A percentile compares a stretch with the other conserved stretches of the same genome.
These are phyloP conservation scores for Oemleria cerasiformis DNA, from an alignment of 306 rosid species.

Conservation along the genomic window DNA sequence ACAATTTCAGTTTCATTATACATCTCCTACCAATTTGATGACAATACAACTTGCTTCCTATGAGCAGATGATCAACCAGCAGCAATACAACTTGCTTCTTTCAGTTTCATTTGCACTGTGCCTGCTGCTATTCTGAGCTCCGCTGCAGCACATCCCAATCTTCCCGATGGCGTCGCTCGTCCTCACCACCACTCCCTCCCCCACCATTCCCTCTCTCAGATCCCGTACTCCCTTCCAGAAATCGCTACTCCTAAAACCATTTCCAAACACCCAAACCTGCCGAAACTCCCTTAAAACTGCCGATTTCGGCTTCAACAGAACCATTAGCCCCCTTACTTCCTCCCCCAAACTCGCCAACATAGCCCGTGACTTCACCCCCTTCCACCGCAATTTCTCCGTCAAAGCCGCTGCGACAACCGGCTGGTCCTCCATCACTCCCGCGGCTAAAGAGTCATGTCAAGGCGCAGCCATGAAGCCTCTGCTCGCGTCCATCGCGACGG, in stretches of 20 bases:
- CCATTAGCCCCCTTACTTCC: conserved; percentile 19
- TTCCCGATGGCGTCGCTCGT: conserved; percentile 66
- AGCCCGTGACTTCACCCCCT: neutral
- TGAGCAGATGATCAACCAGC: too few relatives aligned
- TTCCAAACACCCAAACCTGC: conserved; percentile 15
- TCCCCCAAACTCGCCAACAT: conserved; percentile 18
- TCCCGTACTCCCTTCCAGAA: conserved; percentile 34
- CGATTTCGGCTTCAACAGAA: conserved; percentile 19
- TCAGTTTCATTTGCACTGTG: too few relatives aligned
- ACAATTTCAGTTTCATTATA: too few relatives aligned
- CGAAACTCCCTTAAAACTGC: conserved; percentile 20
- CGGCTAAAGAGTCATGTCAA: conserved; percentile 59
- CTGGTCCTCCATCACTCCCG: conserved; percentile 28
- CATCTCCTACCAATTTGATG: too few relatives aligned
- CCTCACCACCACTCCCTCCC: conserved; percentile 41
- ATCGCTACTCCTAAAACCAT: neutral
- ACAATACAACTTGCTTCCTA: too few relatives aligned
- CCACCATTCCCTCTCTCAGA: conserved; percentile 52
- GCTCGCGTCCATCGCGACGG: conserved; percentile 71
- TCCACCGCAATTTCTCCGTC: conserved; percentile 5
- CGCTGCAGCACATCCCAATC: conserved; percentile 18
- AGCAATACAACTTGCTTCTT: too few relatives aligned
- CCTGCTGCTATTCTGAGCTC: conserved; percentile 19
- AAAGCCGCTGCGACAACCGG: conserved; percentile 20
- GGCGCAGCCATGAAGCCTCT: conserved; percentile 86